Percentiles rank a stretch among this genome's conserved stretches.
Conservation (phyloP, 345 rosid species). For the Rhodomyrtus tomentosa region DNA sequence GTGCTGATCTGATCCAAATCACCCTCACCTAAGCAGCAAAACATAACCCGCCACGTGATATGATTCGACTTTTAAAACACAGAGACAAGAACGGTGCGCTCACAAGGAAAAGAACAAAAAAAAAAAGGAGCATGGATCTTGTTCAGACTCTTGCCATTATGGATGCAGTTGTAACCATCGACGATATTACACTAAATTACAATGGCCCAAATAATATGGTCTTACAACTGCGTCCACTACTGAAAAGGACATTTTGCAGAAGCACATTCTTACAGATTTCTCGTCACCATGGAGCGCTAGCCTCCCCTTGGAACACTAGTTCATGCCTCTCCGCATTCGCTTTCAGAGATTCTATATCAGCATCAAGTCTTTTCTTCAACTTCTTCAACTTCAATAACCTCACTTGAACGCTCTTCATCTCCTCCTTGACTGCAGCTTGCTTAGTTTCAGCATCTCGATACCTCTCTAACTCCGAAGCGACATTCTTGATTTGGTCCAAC, state of each 20-base stretch:
- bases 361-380: conserved; percentile 18
- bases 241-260: background rate
- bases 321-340: conserved; percentile 27
- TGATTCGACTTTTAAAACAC: background rate
- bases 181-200: background rate
- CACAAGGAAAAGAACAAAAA: background rate
- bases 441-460: conserved; percentile 8
- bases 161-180: background rate
- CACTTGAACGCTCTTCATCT: conserved; percentile 20
- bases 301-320: conserved; percentile 18
- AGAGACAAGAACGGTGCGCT: background rate
- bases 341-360: conserved; percentile 24
- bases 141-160: background rate
- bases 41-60: background rate
- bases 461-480: conserved; percentile 5
- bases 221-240: background rate
- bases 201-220: background rate
- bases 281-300: conserved; percentile 29
- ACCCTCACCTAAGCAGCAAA: background rate
- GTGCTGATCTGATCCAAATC: background rate
- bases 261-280: background rate
- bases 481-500: conserved; percentile 12
- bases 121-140: background rate
- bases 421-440: conserved; percentile 18
- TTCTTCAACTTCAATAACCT: conserved; percentile 17